Evolutionary conservation across 768 basidiomycete genomes (phyloP), one percentile per base, ranked within the genome.

Genomic region (Hydnomerulius pinastri): DNA sequence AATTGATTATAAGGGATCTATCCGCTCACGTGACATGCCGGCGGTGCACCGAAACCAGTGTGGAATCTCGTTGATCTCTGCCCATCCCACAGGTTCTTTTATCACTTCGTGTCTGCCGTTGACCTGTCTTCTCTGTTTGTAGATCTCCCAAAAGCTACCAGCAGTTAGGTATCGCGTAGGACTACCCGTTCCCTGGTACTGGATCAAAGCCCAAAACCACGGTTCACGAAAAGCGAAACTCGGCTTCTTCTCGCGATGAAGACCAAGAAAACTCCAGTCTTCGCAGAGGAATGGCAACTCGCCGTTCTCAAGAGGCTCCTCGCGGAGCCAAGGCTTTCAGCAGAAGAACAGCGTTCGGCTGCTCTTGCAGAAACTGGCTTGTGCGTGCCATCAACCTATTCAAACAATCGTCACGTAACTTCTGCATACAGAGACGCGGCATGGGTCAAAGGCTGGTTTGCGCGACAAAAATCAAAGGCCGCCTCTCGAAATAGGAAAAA

Each of bases 391-490:
- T 51, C 8, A 38, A 44, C 15, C 30, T 18, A 43, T 47, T 43
- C 30, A 15, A 56, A 28, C 32, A 44, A 56, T 58, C 24, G 23
- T 15, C 13, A 32, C 18, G 9, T 28, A 18, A 29, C 27, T 29
- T 8, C 27, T 11, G 6, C 37, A 37, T 44, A 28, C 43, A 68
- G 66, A 18, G 62, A 70, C 50, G 50, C 62, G 24, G 54, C 55
- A 39, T 68, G 66, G 66, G 43, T 68, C 49, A 68, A 23, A 43
- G 59, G 49, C 50, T 68, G 66, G 66, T 70, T 70, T 27, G 36
- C 28, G 3, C 65, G 68, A 8, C 64, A 62, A 38, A 64, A 66
- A 44, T 60, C 56, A 18, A 64, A 53, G 48, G 17, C 18, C 11
- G 47, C 51, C n/a, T 35, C 52, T 23, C 63, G 53, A 9, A 38